A percentile compares a stretch with the other conserved stretches of the same genome.
Evolutionary conservation across 805 yeast species (phyloP).

Genomic region (Candida dajiaensis): DNA sequence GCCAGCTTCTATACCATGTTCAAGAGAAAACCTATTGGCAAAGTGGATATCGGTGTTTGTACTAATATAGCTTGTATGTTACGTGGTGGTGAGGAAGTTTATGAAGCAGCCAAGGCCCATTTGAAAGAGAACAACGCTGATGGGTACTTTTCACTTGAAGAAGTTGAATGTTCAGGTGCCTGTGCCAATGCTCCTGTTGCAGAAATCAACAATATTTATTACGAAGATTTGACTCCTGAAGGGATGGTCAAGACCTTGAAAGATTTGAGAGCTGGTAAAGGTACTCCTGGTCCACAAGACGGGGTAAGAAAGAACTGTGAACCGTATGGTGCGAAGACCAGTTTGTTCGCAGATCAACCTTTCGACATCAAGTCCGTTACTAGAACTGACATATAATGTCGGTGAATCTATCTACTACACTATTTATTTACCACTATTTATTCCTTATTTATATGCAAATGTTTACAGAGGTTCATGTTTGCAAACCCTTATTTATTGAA

Average conservation of each 20-base stretch:
- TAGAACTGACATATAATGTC: constrained; percentile 54
- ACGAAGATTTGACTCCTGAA: constrained; percentile 74
- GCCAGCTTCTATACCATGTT: constrained; percentile 92
- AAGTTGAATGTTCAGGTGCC: constrained; percentile 89
- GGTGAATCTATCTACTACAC: not conserved
- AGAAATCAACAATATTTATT: constrained; percentile 76
- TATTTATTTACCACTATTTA: constrained; percentile 1
- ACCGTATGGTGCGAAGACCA: constrained; percentile 66
- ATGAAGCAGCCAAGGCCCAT: constrained; percentile 58
- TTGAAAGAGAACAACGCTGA: constrained; percentile 68
- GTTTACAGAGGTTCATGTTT: not conserved
- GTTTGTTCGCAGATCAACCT: constrained; percentile 55
- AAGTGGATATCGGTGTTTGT: constrained; percentile 77
- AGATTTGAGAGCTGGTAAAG: constrained; percentile 56
- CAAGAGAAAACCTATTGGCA: constrained; percentile 81
- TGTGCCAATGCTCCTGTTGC: constrained; percentile 90
- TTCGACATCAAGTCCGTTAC: constrained; percentile 64
- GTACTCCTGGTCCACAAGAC: constrained; percentile 63
- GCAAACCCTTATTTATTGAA: constrained; percentile 1
- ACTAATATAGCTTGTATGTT: constrained; percentile 88
- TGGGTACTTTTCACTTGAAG: constrained; percentile 72
- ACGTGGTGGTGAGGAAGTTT: constrained; percentile 75
- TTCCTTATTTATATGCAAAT: constrained; percentile 2
- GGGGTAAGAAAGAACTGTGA: constrained; percentile 65
- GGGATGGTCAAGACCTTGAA: constrained; percentile 55